phyloP scores from a whole-genome alignment of 176 grass and related monocot genomes.

The Rhynchospora breviuscula region DNA sequence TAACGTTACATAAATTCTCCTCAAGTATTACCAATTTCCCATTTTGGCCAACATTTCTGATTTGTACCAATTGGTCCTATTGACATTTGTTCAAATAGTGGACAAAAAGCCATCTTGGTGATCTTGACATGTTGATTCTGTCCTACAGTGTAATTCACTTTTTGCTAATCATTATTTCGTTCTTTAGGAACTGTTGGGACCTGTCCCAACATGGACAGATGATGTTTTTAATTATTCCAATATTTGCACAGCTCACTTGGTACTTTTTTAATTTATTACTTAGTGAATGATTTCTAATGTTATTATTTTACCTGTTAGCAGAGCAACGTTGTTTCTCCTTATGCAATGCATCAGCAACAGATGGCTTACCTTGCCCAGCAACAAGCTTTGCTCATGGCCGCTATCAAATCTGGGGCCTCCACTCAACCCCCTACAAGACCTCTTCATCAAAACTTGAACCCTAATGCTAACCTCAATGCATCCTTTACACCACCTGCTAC shows the following conservation, averaged over 20 bases:
- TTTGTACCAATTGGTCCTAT: not conserved
- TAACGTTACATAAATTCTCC: not conserved
- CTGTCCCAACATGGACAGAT: not conserved
- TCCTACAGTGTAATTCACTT: not conserved
- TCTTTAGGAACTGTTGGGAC: not conserved
- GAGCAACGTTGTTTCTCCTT: constrained; percentile 90
- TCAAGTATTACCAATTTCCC: not conserved
- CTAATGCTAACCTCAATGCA: constrained; percentile 7
- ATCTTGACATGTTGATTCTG: not conserved
- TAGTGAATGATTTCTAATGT: not conserved
- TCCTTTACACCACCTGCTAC: constrained; percentile 35
- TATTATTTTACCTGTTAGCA: constrained; percentile 34
- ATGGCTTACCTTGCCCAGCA: constrained; percentile 80
- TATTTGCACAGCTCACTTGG: not conserved
- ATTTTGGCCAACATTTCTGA: not conserved
- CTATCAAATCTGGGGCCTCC: constrained; percentile 65
- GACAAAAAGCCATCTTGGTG: no score
- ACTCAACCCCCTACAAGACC: constrained; percentile 34
- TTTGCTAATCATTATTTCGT: not conserved
- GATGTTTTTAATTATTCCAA: not conserved
- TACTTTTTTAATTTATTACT: not conserved
- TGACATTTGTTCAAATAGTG: no score
- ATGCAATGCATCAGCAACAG: constrained; percentile 83
- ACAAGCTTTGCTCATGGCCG: constrained; percentile 85
- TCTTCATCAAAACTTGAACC: constrained; percentile 42